These are phyloP conservation scores for Hydnomerulius pinastri DNA, from an alignment of 768 basidiomycete genomes.

Conservation along the genomic window DNA sequence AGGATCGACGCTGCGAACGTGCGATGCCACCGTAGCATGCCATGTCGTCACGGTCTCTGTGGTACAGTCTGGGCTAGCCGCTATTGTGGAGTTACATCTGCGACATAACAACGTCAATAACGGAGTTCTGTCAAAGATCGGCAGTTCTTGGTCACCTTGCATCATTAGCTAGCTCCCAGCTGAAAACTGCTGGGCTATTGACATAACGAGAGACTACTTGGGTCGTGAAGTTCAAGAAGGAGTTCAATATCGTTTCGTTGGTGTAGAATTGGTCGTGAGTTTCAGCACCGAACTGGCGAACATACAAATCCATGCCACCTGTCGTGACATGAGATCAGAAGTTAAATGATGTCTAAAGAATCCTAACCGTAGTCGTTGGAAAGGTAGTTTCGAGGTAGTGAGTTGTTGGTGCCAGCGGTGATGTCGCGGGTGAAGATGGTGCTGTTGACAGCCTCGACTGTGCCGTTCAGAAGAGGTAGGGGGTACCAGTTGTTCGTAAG, in stretches of 20 bases:
- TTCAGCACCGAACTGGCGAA: conserved; percentile 44
- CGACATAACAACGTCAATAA: conserved; percentile 3
- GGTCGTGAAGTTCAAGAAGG: conserved; percentile 60
- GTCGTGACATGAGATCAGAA: conserved; percentile 8
- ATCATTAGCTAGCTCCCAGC: conserved; percentile 69
- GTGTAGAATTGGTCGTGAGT: conserved; percentile 63
- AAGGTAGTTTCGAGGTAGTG: conserved; percentile 51
- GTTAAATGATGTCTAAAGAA: not conserved
- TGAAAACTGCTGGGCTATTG: conserved; percentile 52
- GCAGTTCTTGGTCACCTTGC: conserved; percentile 45
- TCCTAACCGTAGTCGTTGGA: conserved; percentile 62
- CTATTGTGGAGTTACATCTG: conserved; percentile 60
- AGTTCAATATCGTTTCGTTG: conserved; percentile 46
- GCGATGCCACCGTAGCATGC: conserved; percentile 49
- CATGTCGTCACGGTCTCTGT: conserved; percentile 57
- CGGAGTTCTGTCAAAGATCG: not conserved
- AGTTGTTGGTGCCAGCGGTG: conserved; percentile 36
- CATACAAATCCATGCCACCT: conserved; percentile 72
- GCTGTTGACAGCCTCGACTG: not conserved
- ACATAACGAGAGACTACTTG: conserved; percentile 57
- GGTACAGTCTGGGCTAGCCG: conserved; percentile 43
- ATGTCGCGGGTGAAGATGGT: conserved; percentile 27
- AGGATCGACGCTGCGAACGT: conserved; percentile 50
- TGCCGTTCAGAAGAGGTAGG: conserved; percentile 32
- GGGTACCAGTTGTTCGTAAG: conserved; percentile 68